A percentile compares a stretch with the other conserved stretches of the same genome.
phyloP scores from a whole-genome alignment of 345 rosid species.

The Punica granatum region DNA sequence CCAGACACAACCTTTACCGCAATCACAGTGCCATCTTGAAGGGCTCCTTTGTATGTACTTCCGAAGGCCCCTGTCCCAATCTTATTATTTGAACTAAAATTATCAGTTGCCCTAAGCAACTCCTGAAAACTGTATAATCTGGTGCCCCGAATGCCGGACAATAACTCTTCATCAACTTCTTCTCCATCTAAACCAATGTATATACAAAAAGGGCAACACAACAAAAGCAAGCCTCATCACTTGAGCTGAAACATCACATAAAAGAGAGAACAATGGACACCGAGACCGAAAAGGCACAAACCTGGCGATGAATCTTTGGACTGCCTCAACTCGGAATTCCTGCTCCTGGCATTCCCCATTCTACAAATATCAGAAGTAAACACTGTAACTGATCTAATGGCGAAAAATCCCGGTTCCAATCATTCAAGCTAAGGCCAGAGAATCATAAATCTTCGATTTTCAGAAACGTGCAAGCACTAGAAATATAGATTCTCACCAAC shows the following conservation, averaged over 20 bases:
- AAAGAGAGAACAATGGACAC: not conserved
- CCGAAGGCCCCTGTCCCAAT: not conserved
- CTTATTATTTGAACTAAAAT: not conserved
- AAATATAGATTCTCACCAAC: not conserved
- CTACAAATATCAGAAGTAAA: not conserved
- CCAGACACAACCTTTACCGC: not conserved
- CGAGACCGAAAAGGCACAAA: not conserved
- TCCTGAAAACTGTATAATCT: not conserved
- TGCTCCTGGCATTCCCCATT: not conserved
- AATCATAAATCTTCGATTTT: not conserved
- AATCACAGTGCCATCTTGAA: not conserved
- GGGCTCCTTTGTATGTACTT: not conserved
- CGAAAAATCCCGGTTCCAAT: not conserved
- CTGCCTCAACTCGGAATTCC: not conserved
- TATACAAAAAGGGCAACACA: not conserved
- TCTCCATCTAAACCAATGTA: not conserved
- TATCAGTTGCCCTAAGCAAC: slow-evolving; percentile 1
- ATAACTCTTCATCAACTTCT: not conserved
- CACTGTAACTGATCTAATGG: not conserved
- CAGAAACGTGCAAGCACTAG: no score
- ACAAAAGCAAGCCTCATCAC: not conserved
- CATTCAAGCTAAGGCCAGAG: not conserved
- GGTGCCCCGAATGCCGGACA: not conserved
- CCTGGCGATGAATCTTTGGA: not conserved
- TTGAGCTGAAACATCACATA: not conserved